phyloP scores from a whole-genome alignment of 2,329 filamentous ascomycete species.

The Fusarium sp. region DNA sequence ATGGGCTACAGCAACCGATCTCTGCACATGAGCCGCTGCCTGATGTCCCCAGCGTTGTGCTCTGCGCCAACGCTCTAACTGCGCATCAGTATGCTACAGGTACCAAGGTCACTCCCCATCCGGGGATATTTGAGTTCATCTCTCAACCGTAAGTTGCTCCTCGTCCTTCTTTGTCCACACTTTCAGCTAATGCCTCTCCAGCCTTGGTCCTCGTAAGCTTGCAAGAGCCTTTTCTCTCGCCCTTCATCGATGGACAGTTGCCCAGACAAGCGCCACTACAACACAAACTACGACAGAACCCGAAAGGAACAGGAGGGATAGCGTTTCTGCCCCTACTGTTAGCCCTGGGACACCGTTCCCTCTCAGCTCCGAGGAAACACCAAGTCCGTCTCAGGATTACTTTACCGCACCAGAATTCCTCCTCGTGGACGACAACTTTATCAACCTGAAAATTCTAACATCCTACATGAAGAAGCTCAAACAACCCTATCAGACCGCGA shows the following conservation, averaged over 20 bases:
- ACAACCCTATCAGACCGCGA: constrained; percentile 46
- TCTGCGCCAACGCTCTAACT: constrained; percentile 49
- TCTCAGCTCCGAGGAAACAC: constrained; percentile 18
- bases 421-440: constrained; percentile 57
- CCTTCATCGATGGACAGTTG: constrained; percentile 44
- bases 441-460: constrained; percentile 53
- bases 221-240: constrained; percentile 48
- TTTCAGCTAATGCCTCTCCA: background rate
- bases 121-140: constrained; percentile 52
- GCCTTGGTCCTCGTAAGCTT: constrained; percentile 54
- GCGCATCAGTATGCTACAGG: constrained; percentile 46
- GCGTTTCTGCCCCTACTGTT: background rate
- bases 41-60: constrained; percentile 46
- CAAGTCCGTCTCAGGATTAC: constrained; percentile 7
- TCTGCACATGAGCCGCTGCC: background rate
- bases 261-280: constrained; percentile 6
- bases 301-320: background rate
- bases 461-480: constrained; percentile 53
- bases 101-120: constrained; percentile 23
- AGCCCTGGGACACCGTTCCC: constrained; percentile 20
- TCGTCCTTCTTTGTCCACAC: rapidly evolving
- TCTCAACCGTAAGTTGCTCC: constrained; percentile 51
- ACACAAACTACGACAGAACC: background rate
- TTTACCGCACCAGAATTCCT: constrained; percentile 42
- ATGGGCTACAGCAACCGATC: constrained; percentile 4